Conservation (phyloP, 352 stramenopile species). For the Pythium biforme region DNA sequence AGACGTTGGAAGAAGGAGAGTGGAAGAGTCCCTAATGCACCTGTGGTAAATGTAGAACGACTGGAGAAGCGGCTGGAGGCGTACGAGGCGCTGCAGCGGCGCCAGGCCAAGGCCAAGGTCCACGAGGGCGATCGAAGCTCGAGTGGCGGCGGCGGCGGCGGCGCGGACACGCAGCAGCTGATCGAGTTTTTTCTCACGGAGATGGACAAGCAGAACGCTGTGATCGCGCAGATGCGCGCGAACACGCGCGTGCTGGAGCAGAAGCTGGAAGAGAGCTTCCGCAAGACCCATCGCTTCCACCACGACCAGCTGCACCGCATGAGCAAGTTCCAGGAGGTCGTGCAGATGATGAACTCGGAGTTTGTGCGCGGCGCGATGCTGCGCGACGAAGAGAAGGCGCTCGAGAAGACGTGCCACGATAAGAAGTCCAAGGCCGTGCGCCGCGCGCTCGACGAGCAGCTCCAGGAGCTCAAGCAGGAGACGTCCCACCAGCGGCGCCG, state of each 20-base stretch:
- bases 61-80: slow-evolving; percentile 34
- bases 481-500: slow-evolving; percentile 25
- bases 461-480: slow-evolving; percentile 27
- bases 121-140: neutral
- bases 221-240: slow-evolving; percentile 29
- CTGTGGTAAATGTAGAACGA: slow-evolving; percentile 21
- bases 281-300: slow-evolving; percentile 30
- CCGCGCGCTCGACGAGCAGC: slow-evolving; percentile 28
- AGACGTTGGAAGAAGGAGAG: neutral
- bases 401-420: slow-evolving; percentile 31
- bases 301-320: slow-evolving; percentile 34
- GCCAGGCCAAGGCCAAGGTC: slow-evolving; percentile 17
- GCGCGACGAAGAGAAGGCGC: slow-evolving; percentile 34
- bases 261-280: slow-evolving; percentile 28
- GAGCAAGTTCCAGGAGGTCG: slow-evolving; percentile 36
- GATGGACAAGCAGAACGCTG: slow-evolving; percentile 44
- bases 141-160: neutral
- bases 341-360: slow-evolving; percentile 42
- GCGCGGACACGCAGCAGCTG: slow-evolving; percentile 32
- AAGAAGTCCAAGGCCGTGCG: slow-evolving; percentile 31
- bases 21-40: neutral
- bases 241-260: slow-evolving; percentile 32
- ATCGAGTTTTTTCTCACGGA: slow-evolving; percentile 49
- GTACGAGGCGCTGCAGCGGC: slow-evolving; percentile 32
- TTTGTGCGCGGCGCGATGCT: slow-evolving; percentile 34